Percentiles rank a stretch among this genome's conserved stretches.
These are phyloP conservation scores for Drosera spatulata DNA, from an alignment of 179 eudicot species.

Conservation along the genomic window DNA sequence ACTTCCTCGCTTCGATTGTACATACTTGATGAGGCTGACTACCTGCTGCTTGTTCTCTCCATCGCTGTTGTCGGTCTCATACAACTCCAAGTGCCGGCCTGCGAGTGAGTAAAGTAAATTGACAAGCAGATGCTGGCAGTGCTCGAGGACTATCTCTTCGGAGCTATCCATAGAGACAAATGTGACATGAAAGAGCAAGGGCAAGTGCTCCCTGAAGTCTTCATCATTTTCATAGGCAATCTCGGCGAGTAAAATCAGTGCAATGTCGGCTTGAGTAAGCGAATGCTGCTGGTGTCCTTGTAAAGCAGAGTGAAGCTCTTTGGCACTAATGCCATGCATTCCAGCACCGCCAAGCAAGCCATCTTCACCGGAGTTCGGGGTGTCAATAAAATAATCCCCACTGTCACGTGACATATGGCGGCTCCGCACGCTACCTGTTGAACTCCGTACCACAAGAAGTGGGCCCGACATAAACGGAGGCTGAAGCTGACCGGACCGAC, in stretches of 20 bases:
- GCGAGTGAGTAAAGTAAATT: conserved; percentile 90
- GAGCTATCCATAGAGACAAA: conserved; percentile 99
- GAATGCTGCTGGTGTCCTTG: conserved; percentile 98
- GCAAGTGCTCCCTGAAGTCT: conserved; percentile 93
- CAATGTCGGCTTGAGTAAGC: conserved; percentile 93
- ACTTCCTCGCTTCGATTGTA: conserved; percentile 94
- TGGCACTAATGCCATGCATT: conserved; percentile 70
- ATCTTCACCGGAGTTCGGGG: conserved; percentile 96
- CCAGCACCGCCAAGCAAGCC: conserved; percentile 57
- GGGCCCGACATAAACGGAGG: conserved; percentile 97
- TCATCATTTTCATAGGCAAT: conserved; percentile 98
- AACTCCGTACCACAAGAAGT: conserved; percentile 91
- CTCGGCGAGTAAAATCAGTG: conserved; percentile 90
- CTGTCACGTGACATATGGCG: conserved; percentile 96
- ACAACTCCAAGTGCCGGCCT: conserved; percentile 89
- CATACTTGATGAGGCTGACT: conserved; percentile 91
- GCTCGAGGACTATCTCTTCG: conserved; percentile 95
- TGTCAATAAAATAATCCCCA: conserved; percentile 92
- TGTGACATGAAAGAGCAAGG: conserved; percentile 88
- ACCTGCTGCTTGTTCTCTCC: conserved; percentile 99
- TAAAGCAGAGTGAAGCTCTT: conserved; percentile 94
- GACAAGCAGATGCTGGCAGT: conserved; percentile 94
- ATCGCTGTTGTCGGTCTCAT: conserved; percentile 87
- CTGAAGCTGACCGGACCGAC: conserved; percentile 93
- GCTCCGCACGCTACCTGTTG: conserved; percentile 91